Conservation (phyloP, 2,329 filamentous ascomycete species). For the Penicillium brasilianum region DNA sequence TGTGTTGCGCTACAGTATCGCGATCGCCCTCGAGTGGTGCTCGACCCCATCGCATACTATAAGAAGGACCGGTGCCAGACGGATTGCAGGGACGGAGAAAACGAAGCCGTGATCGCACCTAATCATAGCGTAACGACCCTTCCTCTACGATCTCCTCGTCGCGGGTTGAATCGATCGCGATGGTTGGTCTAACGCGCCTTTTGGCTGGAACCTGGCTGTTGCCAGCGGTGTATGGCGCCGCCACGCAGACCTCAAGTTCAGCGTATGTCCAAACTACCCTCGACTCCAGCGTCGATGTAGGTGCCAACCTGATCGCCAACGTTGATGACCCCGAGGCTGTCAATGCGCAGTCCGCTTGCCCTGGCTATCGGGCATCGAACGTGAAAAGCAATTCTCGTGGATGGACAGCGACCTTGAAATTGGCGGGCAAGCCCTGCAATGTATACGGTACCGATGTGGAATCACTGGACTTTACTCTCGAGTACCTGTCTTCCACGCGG, state of each 20-base stretch:
- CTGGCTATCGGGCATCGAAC: conserved; percentile 62
- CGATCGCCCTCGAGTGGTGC: conserved; percentile 1
- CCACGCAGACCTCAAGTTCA: conserved; percentile 25
- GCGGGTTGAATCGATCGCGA: conserved; percentile 18
- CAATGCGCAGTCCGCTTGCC: conserved; percentile 67
- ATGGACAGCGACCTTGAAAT: conserved; percentile 56
- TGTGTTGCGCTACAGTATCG: conserved; percentile 3
- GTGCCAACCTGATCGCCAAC: conserved; percentile 62
- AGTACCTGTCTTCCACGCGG: conserved; percentile 68
- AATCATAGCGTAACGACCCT: background rate
- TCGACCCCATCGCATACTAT: conserved; percentile 15
- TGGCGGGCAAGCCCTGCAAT: conserved; percentile 67
- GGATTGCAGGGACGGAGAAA: background rate
- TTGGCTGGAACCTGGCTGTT: conserved; percentile 34
- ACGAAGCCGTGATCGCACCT: background rate
- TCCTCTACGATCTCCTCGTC: conserved; percentile 7
- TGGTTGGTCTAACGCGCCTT: conserved; percentile 32
- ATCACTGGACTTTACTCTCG: conserved; percentile 68
- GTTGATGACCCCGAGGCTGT: conserved; percentile 67
- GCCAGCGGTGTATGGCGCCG: conserved; percentile 32
- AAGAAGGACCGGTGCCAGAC: conserved; percentile 15
- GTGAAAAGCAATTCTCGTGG: conserved; percentile 54
- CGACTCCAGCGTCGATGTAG: conserved; percentile 53
- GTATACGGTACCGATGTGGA: conserved; percentile 77
- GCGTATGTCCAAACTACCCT: conserved; percentile 52